Base-by-base conservation (phyloP, 129 eudicot genomes). In the Centella asiatica region DNA sequence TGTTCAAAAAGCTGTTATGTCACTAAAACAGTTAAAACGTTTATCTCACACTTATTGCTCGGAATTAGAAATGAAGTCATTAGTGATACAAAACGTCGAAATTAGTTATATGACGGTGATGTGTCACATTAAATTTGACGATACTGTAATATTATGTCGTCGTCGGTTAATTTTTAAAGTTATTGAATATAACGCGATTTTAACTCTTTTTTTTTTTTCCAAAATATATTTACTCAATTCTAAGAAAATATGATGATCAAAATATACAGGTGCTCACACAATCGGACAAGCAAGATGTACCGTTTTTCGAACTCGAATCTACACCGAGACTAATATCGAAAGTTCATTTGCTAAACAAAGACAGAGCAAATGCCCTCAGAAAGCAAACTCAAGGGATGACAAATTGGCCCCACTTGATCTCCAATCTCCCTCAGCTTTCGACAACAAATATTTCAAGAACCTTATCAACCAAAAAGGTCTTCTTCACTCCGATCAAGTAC, bases 401-500 rank as follows among this genome's bases (percentile, higher is more conserved):
- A 56, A 56, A 17, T 9, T 56, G 62, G 62, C 62, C n/a, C 62
- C 62, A 7, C 27, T 56, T 17, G 62, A 56, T 37, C 62, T 56
- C 4, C 62, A 56, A 32, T 56, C 62, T 32, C 62, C 62, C 7
- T 17, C 62, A 56, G 62, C 42, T 56, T 56, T 56, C 15, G 62
- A 56, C 44, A 56, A 56, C 15, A 32, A 22, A 42, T 56, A 56
- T 32, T 56, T 31, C 62, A 56, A 56, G 36, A 56, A 56, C 5
- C 62, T 56, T 1, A 42, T 56, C 1, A 56, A 56, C 36, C 34
- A 56, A 0, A 56, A 56, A 29, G 62, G 62, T n/a, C 62, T 56
- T 18, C 62, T 56, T 26, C 62, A 56, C 27, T 56, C 62, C 7
- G 62, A 56, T 13, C 62, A 56, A 56, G 62, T 31, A n/a, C 62